Evolutionary conservation across 306 rosid species (phyloP).

Genomic region (Bauhinia variegata): DNA sequence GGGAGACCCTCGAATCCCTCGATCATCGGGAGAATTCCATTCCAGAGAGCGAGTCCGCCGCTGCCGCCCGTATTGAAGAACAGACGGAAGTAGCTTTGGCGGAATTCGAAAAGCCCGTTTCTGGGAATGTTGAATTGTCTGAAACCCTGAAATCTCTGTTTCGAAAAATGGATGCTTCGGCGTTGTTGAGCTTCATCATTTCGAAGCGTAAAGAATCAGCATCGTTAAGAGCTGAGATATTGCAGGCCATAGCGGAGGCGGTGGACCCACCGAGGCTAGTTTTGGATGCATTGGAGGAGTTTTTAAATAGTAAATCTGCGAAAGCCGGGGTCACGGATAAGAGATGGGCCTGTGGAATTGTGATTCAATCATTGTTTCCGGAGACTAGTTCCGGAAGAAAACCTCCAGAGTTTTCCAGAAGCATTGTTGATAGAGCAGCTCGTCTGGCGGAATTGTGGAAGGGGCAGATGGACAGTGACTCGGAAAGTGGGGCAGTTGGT

Average conservation of each 20-base stretch:
- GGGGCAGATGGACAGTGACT: constrained; percentile 50
- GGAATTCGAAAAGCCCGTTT: constrained; percentile 38
- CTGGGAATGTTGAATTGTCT: constrained; percentile 40
- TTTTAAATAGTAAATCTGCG: constrained; percentile 51
- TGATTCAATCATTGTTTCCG: constrained; percentile 69
- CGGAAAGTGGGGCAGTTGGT: constrained; percentile 42
- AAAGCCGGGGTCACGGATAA: constrained; percentile 71
- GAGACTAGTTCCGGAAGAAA: constrained; percentile 11
- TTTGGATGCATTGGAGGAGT: constrained; percentile 63
- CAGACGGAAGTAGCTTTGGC: constrained; percentile 58
- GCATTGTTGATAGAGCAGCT: constrained; percentile 55
- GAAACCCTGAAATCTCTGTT: constrained; percentile 57
- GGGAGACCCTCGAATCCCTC: constrained; percentile 54
- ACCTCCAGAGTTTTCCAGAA: constrained; percentile 47
- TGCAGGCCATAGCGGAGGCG: constrained; percentile 60
- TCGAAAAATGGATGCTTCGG: constrained; percentile 65
- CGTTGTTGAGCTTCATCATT: constrained; percentile 56
- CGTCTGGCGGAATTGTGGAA: constrained; percentile 64
- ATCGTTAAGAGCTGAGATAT: constrained; percentile 61
- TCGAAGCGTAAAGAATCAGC: constrained; percentile 76
- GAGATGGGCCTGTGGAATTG: constrained; percentile 82
- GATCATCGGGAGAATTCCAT: constrained; percentile 55
- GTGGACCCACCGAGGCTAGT: constrained; percentile 73
- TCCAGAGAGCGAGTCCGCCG: constrained; percentile 61
- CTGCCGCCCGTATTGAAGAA: constrained; percentile 55